Base-by-base conservation (phyloP, 176 grass and related monocot genomes). In the Musa itinerans region DNA sequence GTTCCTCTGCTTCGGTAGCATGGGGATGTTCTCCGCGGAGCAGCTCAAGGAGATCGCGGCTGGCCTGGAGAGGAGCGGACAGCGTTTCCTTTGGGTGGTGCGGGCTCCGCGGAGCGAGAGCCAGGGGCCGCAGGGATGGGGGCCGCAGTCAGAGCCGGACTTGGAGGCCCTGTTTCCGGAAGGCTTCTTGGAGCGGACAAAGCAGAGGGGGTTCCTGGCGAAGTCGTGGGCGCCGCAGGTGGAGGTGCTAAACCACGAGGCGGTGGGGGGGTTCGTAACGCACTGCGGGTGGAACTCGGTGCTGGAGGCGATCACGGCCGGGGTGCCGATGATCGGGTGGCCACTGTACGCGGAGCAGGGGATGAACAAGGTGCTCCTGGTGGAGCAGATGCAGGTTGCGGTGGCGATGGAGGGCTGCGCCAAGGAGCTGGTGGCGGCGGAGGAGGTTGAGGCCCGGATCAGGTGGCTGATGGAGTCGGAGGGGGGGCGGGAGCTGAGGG, bases 251-350 rank as follows among this genome's bases (percentile, higher is more conserved):
- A 10, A 22, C 0, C 83, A 85, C 74, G 50, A 21, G 6, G 75
- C 84, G 21, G 63, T 81, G 0, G 87, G 68, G 11, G 80, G 70
- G 13, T 86, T 89, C 81, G 80, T 89, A 61, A 86, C 87, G 3
- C 87, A 89, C 65, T 89, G 87, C 65, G 87, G 87, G 6, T 84
- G 87, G 87, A 89, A 89, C 84, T 89, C 81, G 56, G 50, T 12
- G 13, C 15, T 79, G 56, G 87, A 89, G 61, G 78, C 78, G 1
- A 53, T 92, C 17, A 66, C 15, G 74, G 57, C 51, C 11, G 84
- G 84, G 22, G 22, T 86, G 34, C 79, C 84, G 10, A 82, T 82
- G 74, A 25, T 86, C 1, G 62, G 52, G 1, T 81, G 79, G 78
- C 83, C 83, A 4, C 9, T 86, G 66, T 64, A 68, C 56, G 68